Base-by-base conservation (phyloP, 352 stramenopile genomes). In the Phytophthora crassamura region DNA sequence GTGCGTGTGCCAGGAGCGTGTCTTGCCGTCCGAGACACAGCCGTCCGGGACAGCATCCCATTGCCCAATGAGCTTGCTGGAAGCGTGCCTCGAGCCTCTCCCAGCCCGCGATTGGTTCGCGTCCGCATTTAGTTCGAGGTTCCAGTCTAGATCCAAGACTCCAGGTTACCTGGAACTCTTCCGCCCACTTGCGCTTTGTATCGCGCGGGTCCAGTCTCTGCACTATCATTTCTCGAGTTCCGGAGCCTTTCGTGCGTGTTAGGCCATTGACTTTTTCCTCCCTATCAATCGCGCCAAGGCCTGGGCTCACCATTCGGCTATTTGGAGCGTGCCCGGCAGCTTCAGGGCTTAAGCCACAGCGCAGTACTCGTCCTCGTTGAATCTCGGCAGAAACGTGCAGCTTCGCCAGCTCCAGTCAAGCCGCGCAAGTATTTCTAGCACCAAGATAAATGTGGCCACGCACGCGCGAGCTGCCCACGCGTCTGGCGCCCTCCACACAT, bases 381-480 rank as follows among this genome's bases (percentile, higher is more conserved):
- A 48, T 51, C 52, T 42, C 52, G 25, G 15, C 39, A 40, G 51
- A 59, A 46, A 49, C 20, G 50, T 25, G 51, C 38, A 14, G 5
- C 28, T n/a, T 15, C 12, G 3, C 30, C 10, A 16, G 11, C 52
- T 45, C 16, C 7, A 8, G n/a, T 14, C 40, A 20, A 47, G 8
- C 18, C n/a, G n/a, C n/a, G n/a, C n/a, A n/a, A n/a, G 25, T 65
- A 65, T 67, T 67, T 66, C 57, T 47, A 35, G 11, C 51, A 20
- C 28, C 28, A 22, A 45, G 18, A 14, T 14, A 30, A 47, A 77
- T 76, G 71, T 76, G 71, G 67, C 53, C 67, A 18, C 63, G 71
- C 11, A 75, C 62, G 25, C 63, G 57, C 41, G 71, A 79, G 45
- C 40, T 76, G 42, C 71, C 67, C 22, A 66, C 67, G 54, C 67